phyloP scores from a whole-genome alignment of 306 rosid genomes.

The Rosa chinensis region DNA sequence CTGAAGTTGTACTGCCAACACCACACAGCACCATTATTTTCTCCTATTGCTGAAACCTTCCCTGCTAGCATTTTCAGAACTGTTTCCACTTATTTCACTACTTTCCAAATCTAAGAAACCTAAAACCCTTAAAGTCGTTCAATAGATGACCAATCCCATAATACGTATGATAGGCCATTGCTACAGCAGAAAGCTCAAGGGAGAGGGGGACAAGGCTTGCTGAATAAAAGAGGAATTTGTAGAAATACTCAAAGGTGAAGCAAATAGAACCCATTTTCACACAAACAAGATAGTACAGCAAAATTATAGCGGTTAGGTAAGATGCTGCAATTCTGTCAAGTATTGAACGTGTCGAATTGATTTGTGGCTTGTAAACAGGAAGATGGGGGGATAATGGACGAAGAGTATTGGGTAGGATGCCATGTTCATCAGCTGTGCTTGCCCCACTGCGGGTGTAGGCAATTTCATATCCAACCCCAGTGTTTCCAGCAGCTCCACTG shows the following conservation, averaged over 20 bases:
- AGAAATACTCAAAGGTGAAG: constrained; percentile 33
- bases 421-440: not conserved
- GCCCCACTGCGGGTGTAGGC: not conserved
- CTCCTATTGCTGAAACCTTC: not conserved
- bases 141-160: constrained; percentile 28
- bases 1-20: not conserved
- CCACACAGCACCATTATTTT: not conserved
- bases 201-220: constrained; percentile 42
- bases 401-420: constrained; percentile 17
- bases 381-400: constrained; percentile 58
- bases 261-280: constrained; percentile 35
- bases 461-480: constrained; percentile 2
- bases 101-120: not conserved
- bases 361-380: constrained; percentile 51
- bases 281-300: constrained; percentile 26
- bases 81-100: not conserved
- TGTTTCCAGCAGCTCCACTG: constrained; percentile 3
- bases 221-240: constrained; percentile 34
- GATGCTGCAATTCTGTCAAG: constrained; percentile 46
- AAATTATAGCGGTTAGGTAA: constrained; percentile 26
- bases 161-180: constrained; percentile 46
- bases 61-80: not conserved
- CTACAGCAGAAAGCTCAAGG: constrained; percentile 45
- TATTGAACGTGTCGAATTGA: constrained; percentile 37
- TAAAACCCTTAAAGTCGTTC: not conserved